Percentiles rank a stretch among this genome's conserved stretches.
These are phyloP conservation scores for Alnus glutinosa DNA, from an alignment of 306 rosid genomes.

Conservation along the genomic window DNA sequence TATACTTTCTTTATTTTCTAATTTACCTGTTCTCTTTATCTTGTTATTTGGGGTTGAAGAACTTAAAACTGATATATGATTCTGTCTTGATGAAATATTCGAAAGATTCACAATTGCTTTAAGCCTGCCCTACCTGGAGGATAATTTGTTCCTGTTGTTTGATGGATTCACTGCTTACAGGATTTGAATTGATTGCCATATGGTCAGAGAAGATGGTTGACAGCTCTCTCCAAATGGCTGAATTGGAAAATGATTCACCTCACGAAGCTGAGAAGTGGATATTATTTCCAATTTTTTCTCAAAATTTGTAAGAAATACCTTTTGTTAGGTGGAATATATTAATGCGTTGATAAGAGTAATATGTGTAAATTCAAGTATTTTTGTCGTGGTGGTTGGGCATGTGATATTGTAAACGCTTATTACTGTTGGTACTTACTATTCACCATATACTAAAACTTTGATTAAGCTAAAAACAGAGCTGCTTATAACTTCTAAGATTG, in stretches of 20 bases:
- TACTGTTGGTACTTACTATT: slow-evolving; percentile 17
- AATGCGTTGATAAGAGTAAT: slow-evolving; percentile 18
- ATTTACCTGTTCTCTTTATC: background rate
- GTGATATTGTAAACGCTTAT: background rate
- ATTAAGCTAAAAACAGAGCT: background rate
- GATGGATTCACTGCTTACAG: slow-evolving; percentile 54
- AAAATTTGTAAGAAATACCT: slow-evolving; percentile 47
- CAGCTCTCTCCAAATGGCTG: slow-evolving; percentile 95
- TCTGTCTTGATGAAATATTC: slow-evolving; percentile 30
- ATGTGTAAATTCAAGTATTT: slow-evolving; percentile 17
- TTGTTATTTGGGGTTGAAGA: slow-evolving; percentile 2
- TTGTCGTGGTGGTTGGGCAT: slow-evolving; percentile 21
- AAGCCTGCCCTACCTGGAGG: slow-evolving; percentile 23
- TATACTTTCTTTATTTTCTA: background rate
- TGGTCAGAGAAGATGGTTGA: slow-evolving; percentile 87
- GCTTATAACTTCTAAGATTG: background rate
- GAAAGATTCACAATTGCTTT: slow-evolving; percentile 22
- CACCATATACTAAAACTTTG: background rate
- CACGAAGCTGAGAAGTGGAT: slow-evolving; percentile 93
- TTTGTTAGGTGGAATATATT: slow-evolving; percentile 8
- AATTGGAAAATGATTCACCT: slow-evolving; percentile 89
- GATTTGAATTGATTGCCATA: slow-evolving; percentile 74
- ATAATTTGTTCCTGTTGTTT: slow-evolving; percentile 34
- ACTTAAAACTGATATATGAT: background rate
- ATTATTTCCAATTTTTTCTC: slow-evolving; percentile 58